Evolutionary conservation across 495 filamentous ascomycete genomes (phyloP), one percentile per base, ranked within the genome.

Genomic region (Niebla homalea): DNA sequence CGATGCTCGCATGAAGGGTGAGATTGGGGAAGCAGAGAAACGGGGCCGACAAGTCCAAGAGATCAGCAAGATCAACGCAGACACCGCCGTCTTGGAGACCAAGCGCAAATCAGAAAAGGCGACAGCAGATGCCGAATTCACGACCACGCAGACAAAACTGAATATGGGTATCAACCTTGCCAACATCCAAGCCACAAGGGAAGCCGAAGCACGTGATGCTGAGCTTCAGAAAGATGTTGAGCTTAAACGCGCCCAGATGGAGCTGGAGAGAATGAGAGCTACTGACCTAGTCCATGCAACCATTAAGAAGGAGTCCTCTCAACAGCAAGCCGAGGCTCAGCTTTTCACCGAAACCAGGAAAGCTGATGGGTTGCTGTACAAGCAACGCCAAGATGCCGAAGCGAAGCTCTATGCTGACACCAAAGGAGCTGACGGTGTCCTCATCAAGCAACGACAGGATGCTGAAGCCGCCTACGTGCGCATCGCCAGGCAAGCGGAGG

Each of bases 71-170:
- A 89, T 92, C 57, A 75, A 87, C 57, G 85, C 84, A 50, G 78
- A 83, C 45, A 88, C 84, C 20, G 85, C 86, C 2, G 85, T 89
- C 4, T 75, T 83, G 46, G 86, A 89, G 67, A 89, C 86, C 4
- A 76, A 88, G 58, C 81, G 86, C 50, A 85, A 88, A 56, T 78
- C 80, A 43, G 84, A 89, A 67, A 84, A 84, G 49, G 85, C 84
- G 8, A 64, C 73, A 19, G 86, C 86, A 43, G 85, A 89, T 62
- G 82, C 84, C 40, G 77, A 79, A 35, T 75, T 89, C 26, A 72
- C 74, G 19, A 82, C 78, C 23, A 74, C 78, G 44, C 81, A 87
- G 65, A 81, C 83, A 1, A 74, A 78, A 52, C 79, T 88, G 50
- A 74, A 78, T 55, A 72, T 79, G 43, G 79, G 81, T 49, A 79